Evolutionary conservation across 2,329 filamentous ascomycete genomes (phyloP).

Genomic region (Sphaerulina musiva): DNA sequence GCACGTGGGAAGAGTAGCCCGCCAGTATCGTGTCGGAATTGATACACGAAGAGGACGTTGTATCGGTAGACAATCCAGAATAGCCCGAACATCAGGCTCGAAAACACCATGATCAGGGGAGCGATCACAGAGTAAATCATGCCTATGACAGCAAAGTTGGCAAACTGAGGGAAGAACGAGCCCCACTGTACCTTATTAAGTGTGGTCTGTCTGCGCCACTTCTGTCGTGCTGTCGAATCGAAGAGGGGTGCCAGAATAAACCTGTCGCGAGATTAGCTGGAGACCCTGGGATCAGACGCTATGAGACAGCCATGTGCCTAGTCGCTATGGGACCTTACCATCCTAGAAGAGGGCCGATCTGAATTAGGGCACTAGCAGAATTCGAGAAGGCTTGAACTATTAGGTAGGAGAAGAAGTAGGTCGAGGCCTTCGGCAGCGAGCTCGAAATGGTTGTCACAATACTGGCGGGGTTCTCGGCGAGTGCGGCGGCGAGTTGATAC

Average conservation of each 20-base stretch:
- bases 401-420: constrained; percentile 99
- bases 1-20: constrained; percentile 86
- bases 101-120: constrained; percentile 86
- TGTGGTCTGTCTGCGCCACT: constrained; percentile 77
- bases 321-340: constrained; percentile 44
- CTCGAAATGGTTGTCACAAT: constrained; percentile 66
- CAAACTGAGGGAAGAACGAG: constrained; percentile 90
- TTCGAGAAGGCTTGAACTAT: constrained; percentile 87
- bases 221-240: constrained; percentile 73
- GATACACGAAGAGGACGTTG: constrained; percentile 89
- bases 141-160: constrained; percentile 89
- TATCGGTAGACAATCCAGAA: constrained; percentile 97
- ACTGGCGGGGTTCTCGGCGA: constrained; percentile 59
- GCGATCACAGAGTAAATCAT: constrained; percentile 80
- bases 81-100: constrained; percentile 81
- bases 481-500: constrained; percentile 36
- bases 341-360: constrained; percentile 68
- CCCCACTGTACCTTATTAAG: constrained; percentile 81
- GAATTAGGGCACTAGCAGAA: constrained; percentile 80
- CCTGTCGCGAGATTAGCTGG: neutral
- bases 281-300: neutral
- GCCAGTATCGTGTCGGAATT: constrained; percentile 83
- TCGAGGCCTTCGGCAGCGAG: constrained; percentile 78
- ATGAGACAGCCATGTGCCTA: neutral
- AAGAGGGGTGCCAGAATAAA: constrained; percentile 73